Percentiles rank a stretch among this genome's conserved stretches.
phyloP scores from a whole-genome alignment of 1,284 basidiomycete species.

The Fomitiporia mediterranea region DNA sequence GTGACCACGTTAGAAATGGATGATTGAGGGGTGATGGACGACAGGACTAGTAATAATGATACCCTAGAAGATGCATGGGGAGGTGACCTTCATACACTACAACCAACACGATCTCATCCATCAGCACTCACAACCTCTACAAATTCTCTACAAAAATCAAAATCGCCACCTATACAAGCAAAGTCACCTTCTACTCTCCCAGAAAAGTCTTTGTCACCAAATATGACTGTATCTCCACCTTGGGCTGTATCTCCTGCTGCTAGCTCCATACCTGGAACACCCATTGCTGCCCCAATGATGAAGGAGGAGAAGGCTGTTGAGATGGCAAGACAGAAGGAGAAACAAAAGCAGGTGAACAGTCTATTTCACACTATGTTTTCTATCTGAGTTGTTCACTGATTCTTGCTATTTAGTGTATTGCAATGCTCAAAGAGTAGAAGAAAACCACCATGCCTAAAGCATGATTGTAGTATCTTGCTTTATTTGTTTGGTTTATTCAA shows the following conservation, averaged over 20 bases:
- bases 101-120: not conserved
- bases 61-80: slow-evolving; percentile 5
- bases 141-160: not conserved
- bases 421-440: slow-evolving; percentile 68
- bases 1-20: slow-evolving; percentile 8
- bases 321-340: slow-evolving; percentile 84
- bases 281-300: slow-evolving; percentile 44
- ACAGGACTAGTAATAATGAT: not conserved
- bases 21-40: slow-evolving; percentile 18
- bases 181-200: not conserved
- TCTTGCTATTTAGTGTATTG: slow-evolving; percentile 53
- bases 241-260: slow-evolving; percentile 21
- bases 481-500: not conserved
- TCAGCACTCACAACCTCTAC: not conserved
- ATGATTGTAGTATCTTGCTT: not conserved
- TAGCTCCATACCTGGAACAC: slow-evolving; percentile 20
- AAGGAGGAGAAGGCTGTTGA: slow-evolving; percentile 89
- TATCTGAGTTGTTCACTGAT: slow-evolving; percentile 10
- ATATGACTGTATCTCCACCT: slow-evolving; percentile 9
- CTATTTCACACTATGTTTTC: too few species aligned
- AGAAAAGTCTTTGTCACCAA: not conserved
- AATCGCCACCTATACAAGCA: slow-evolving; percentile 6
- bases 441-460: slow-evolving; percentile 27
- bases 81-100: slow-evolving; percentile 3
- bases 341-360: slow-evolving; percentile 74